Conservation (phyloP, 208 protist genomes). For the Naegleria lovaniensis region DNA sequence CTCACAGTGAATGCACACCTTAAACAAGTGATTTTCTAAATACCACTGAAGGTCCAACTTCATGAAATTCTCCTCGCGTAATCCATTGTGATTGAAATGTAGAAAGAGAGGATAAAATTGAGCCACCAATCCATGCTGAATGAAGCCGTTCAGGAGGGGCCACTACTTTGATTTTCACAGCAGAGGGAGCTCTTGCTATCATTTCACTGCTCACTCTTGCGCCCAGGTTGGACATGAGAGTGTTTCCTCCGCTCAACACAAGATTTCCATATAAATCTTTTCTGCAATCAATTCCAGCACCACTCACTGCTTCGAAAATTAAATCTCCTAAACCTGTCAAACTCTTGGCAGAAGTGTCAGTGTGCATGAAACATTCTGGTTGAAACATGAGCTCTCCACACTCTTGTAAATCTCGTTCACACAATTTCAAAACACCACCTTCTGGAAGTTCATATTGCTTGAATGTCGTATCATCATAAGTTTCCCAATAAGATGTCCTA, state of each 20-base stretch:
- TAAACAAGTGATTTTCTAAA: conserved; percentile 56
- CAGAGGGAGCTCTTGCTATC: conserved; percentile 76
- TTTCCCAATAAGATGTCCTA: too few relatives aligned
- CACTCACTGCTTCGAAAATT: conserved; percentile 93
- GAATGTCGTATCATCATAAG: too few relatives aligned
- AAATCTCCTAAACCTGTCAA: conserved; percentile 86
- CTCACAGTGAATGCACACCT: too few relatives aligned
- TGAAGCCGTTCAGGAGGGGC: conserved; percentile 90
- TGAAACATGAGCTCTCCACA: too few relatives aligned
- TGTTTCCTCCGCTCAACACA: conserved; percentile 86
- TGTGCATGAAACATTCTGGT: conserved; percentile 92
- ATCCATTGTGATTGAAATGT: conserved; percentile 83
- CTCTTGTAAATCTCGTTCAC: conserved; percentile 75
- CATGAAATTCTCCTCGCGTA: conserved; percentile 80
- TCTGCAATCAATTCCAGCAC: conserved; percentile 86
- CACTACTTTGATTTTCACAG: conserved; percentile 91
- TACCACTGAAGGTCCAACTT: conserved; percentile 73
- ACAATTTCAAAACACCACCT: conserved; percentile 73
- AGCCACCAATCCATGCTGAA: conserved; percentile 95
- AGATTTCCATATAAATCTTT: conserved; percentile 90
- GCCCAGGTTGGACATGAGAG: conserved; percentile 89
- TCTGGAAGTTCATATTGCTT: conserved; percentile 79
- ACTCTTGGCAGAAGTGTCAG: conserved; percentile 81
- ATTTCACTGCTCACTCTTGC: conserved; percentile 92
- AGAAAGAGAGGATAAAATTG: conserved; percentile 72